A percentile compares a stretch with the other conserved stretches of the same genome.
These are phyloP conservation scores for Lobulomyces angularis DNA, from an alignment of 192 early-diverging fungal species.

Conservation along the genomic window DNA sequence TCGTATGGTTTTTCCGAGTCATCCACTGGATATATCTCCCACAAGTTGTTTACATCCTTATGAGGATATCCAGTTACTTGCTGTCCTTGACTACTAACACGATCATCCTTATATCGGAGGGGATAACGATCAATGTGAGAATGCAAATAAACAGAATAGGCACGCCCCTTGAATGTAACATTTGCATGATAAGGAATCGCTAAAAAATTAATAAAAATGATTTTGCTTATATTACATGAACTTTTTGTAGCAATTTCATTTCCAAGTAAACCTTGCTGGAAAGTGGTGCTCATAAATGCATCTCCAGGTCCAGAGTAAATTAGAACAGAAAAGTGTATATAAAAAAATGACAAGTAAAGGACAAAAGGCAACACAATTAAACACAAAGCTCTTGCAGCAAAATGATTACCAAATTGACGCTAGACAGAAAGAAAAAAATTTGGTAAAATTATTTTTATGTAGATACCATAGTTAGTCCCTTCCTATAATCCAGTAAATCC, in stretches of 20 bases:
- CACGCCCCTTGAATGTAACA: constrained; percentile 67
- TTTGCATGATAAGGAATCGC: constrained; percentile 70
- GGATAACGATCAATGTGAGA: constrained; percentile 72
- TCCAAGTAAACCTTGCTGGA: constrained; percentile 72
- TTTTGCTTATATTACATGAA: constrained; percentile 12
- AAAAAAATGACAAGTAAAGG: constrained; percentile 80
- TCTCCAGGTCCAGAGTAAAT: constrained; percentile 78
- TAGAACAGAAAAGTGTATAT: constrained; percentile 81
- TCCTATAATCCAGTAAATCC: constrained; percentile 75
- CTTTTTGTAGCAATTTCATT: constrained; percentile 55
- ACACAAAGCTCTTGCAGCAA: constrained; percentile 66
- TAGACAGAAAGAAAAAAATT: constrained; percentile 5
- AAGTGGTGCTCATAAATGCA: constrained; percentile 77
- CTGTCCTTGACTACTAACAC: constrained; percentile 78
- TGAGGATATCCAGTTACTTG: constrained; percentile 69
- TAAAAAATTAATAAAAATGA: constrained; percentile 7
- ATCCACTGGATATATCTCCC: constrained; percentile 49
- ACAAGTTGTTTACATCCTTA: constrained; percentile 78
- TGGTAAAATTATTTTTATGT: background rate
- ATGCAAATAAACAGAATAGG: constrained; percentile 63
- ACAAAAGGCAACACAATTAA: constrained; percentile 69
- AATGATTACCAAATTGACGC: constrained; percentile 65
- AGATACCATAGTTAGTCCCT: constrained; percentile 51
- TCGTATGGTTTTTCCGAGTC: constrained; percentile 10
- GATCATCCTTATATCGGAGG: constrained; percentile 78